Conservation (phyloP, 345 rosid species). For the Eucalyptus erythrocorys region DNA sequence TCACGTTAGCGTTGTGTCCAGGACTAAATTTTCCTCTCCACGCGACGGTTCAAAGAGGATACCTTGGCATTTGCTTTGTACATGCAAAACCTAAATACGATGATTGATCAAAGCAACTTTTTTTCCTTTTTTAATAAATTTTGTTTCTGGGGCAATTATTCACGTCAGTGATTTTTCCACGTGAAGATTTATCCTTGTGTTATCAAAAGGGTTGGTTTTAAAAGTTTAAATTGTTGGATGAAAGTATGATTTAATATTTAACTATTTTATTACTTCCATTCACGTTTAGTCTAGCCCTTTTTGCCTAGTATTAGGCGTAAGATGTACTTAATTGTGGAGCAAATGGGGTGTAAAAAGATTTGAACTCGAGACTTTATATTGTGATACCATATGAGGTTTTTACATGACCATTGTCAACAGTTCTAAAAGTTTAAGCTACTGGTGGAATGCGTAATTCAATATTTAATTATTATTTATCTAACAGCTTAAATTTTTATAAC, state of each 20-base stretch:
- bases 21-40: not conserved
- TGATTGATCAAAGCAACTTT: not conserved
- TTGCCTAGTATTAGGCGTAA: not conserved
- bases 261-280: not conserved
- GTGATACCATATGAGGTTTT: too few species aligned
- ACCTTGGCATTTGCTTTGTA: not conserved
- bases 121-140: too few species aligned
- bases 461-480: too few species aligned
- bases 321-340: not conserved
- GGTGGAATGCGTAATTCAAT: fast-evolving
- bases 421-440: too few species aligned
- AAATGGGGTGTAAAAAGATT: fast-evolving
- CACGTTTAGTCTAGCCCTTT: not conserved
- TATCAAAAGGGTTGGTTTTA: fast-evolving
- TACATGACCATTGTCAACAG: fast-evolving
- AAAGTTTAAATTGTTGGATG: not conserved
- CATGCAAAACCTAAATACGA: not conserved
- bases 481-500: too few species aligned
- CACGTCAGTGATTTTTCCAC: fast-evolving
- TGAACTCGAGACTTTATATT: too few species aligned
- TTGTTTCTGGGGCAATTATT: not conserved
- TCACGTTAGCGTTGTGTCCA: not conserved
- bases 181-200: not conserved
- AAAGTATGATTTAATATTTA: too few species aligned
- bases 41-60: not conserved